A percentile compares a stretch with the other conserved stretches of the same genome.
Conservation (phyloP, 257 asterid genomes). For the Rhazya stricta region DNA sequence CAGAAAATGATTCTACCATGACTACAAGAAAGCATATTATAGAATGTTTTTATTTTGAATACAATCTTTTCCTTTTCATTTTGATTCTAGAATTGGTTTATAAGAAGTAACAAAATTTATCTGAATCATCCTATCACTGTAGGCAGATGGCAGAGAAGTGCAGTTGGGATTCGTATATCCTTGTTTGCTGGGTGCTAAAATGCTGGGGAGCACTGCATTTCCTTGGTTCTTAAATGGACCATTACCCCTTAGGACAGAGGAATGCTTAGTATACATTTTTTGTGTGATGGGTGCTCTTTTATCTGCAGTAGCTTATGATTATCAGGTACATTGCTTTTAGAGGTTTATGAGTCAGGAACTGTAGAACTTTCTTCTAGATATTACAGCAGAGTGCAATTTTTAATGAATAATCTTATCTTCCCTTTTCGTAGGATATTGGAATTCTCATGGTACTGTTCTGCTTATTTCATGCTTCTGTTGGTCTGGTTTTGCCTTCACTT, state of each 20-base stretch:
- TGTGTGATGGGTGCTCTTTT: slow-evolving; percentile 56
- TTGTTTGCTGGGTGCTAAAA: slow-evolving; percentile 80
- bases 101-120: slow-evolving; percentile 7
- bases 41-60: neutral
- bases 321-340: slow-evolving; percentile 55
- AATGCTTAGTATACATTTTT: slow-evolving; percentile 50
- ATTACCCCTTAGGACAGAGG: slow-evolving; percentile 62
- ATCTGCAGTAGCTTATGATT: slow-evolving; percentile 72
- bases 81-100: slow-evolving; percentile 7
- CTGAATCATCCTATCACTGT: slow-evolving; percentile 28
- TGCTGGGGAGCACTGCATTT: slow-evolving; percentile 87
- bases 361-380: neutral
- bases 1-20: neutral
- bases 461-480: slow-evolving; percentile 63
- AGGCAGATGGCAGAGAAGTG: slow-evolving; percentile 97
- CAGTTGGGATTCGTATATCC: slow-evolving; percentile 80
- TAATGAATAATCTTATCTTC: slow-evolving; percentile 1
- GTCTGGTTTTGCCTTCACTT: slow-evolving; percentile 78
- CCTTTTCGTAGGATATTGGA: slow-evolving; percentile 59
- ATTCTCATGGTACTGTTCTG: slow-evolving; percentile 67
- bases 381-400: slow-evolving; percentile 8
- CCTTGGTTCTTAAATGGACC: slow-evolving; percentile 73
- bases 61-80: neutral
- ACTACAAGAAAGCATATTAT: neutral
- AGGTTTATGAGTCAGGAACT: slow-evolving; percentile 7